phyloP scores from a whole-genome alignment of 768 basidiomycete species.

The Phaeotremella fagi region DNA sequence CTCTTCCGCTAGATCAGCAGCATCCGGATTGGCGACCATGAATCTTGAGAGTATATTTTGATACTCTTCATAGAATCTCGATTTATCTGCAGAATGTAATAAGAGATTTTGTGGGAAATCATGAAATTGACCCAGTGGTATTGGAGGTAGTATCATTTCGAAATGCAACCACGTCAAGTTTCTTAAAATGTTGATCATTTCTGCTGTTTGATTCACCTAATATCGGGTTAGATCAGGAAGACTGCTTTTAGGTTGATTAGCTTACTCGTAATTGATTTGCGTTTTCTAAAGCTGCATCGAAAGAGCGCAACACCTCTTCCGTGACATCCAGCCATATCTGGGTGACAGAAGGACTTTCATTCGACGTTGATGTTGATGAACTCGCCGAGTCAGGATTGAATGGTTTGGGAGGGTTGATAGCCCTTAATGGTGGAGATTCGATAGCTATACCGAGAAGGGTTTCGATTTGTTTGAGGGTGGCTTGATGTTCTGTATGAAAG shows the following conservation, averaged over 20 bases:
- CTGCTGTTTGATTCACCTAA: constrained; percentile 26
- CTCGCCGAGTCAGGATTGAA: constrained; percentile 23
- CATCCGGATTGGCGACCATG: constrained; percentile 47
- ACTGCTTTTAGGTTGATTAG: neutral
- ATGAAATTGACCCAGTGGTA: constrained; percentile 26
- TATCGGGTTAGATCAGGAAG: neutral
- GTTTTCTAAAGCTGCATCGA: constrained; percentile 17
- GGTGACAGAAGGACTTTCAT: neutral
- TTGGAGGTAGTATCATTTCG: constrained; percentile 32
- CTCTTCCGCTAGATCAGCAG: constrained; percentile 37
- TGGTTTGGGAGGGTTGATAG: no score
- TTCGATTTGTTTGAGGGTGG: constrained; percentile 77
- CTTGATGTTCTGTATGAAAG: constrained; percentile 60
- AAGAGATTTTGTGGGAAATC: constrained; percentile 30
- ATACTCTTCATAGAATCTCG: constrained; percentile 41
- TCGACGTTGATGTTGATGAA: constrained; percentile 11
- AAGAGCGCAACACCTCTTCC: constrained; percentile 18
- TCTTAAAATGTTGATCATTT: constrained; percentile 31
- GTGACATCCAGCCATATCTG: constrained; percentile 29
- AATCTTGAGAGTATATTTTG: constrained; percentile 62
- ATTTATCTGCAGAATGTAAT: constrained; percentile 17
- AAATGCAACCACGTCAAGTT: constrained; percentile 32
- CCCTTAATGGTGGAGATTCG: constrained; percentile 52
- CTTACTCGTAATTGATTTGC: constrained; percentile 31
- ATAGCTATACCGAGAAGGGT: constrained; percentile 71